These are phyloP conservation scores for Astraeus odoratus DNA, from an alignment of 768 basidiomycete species.

Conservation along the genomic window DNA sequence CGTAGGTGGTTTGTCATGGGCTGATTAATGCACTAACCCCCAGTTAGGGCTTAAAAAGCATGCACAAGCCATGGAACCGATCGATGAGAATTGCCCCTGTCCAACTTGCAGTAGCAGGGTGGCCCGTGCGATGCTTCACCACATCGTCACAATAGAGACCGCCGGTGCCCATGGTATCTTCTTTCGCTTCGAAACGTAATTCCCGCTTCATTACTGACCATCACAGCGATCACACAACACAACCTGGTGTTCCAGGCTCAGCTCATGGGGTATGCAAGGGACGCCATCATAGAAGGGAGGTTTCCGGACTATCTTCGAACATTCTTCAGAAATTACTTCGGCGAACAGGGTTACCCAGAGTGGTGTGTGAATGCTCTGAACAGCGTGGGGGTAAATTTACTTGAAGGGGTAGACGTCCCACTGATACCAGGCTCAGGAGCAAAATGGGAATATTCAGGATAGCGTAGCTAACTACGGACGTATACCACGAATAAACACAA, in stretches of 20 bases:
- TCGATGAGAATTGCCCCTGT: slow-evolving; percentile 76
- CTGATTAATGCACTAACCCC: slow-evolving; percentile 6
- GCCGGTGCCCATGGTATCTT: slow-evolving; percentile 74
- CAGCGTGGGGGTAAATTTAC: slow-evolving; percentile 77
- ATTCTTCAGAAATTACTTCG: slow-evolving; percentile 79
- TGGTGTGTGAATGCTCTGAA: slow-evolving; percentile 85
- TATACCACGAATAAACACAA: slow-evolving; percentile 3
- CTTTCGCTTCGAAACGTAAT: slow-evolving; percentile 11
- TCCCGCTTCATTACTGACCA: slow-evolving; percentile 11
- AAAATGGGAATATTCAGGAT: slow-evolving; percentile 73
- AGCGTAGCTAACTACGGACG: slow-evolving; percentile 10
- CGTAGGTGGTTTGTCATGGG: slow-evolving; percentile 32
- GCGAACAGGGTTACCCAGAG: slow-evolving; percentile 68
- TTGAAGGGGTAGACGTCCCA: slow-evolving; percentile 46
- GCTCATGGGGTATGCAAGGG: slow-evolving; percentile 78
- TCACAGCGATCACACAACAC: slow-evolving; percentile 69
- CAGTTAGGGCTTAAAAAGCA: slow-evolving; percentile 51
- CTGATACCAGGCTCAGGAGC: slow-evolving; percentile 56
- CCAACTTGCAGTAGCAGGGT: slow-evolving; percentile 70
- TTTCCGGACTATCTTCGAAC: slow-evolving; percentile 72
- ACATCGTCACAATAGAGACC: slow-evolving; percentile 73
- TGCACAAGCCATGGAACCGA: slow-evolving; percentile 58
- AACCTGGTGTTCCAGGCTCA: slow-evolving; percentile 84
- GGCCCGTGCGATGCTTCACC: slow-evolving; percentile 70
- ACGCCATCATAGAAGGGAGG: slow-evolving; percentile 69